phyloP scores from a whole-genome alignment of 2,329 filamentous ascomycete species.

The Pseudovirgaria hyperparasitica region DNA sequence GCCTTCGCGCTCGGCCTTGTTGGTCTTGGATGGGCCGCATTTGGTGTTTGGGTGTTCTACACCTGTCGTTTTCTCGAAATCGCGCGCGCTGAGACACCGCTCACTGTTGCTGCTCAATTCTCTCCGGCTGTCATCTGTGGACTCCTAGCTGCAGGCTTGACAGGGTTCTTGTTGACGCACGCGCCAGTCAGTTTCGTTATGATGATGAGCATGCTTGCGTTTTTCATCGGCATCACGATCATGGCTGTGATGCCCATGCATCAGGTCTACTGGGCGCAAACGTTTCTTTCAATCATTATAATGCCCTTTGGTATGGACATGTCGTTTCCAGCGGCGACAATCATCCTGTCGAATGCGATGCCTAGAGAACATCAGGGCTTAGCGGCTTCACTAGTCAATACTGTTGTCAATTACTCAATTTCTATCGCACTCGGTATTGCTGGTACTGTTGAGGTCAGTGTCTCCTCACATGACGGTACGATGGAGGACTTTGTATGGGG shows the following conservation, averaged over 20 bases:
- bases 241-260: slow-evolving; percentile 17
- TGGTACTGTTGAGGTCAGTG: slow-evolving; percentile 27
- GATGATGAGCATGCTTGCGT: slow-evolving; percentile 23
- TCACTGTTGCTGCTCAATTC: slow-evolving; percentile 20
- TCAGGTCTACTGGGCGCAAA: slow-evolving; percentile 24
- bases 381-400: slow-evolving; percentile 26
- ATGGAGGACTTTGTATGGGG: slow-evolving; percentile 19
- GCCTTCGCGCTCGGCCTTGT: slow-evolving; percentile 15
- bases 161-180: slow-evolving; percentile 25
- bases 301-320: slow-evolving; percentile 26
- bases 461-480: no score
- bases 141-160: slow-evolving; percentile 21
- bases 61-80: slow-evolving; percentile 20
- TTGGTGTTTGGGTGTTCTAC: slow-evolving; percentile 25
- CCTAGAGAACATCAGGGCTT: slow-evolving; percentile 28
- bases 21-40: slow-evolving; percentile 16
- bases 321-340: slow-evolving; percentile 27
- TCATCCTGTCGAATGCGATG: slow-evolving; percentile 27
- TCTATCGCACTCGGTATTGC: slow-evolving; percentile 30
- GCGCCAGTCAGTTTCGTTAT: slow-evolving; percentile 24
- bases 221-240: slow-evolving; percentile 18
- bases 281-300: slow-evolving; percentile 21
- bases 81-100: slow-evolving; percentile 17
- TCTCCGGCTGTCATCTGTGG: slow-evolving; percentile 20
- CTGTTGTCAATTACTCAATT: slow-evolving; percentile 31